phyloP scores from a whole-genome alignment of 2,329 filamentous ascomycete species.

The Scorias spongiosa region DNA sequence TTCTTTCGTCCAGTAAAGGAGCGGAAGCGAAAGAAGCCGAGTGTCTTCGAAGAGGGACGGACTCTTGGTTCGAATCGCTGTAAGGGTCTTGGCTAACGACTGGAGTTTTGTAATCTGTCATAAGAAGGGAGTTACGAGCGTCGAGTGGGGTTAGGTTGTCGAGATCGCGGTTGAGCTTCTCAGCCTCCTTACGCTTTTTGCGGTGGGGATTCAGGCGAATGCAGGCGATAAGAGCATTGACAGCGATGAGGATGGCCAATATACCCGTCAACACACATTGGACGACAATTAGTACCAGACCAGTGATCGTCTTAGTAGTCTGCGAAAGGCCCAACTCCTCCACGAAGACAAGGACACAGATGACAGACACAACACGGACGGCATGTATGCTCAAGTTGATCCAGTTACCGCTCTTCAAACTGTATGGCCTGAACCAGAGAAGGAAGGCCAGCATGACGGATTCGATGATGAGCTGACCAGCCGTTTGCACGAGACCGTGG shows the following conservation, averaged over 20 bases:
- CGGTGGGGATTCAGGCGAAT: constrained; percentile 82
- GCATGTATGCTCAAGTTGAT: constrained; percentile 88
- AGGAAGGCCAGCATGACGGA: constrained; percentile 62
- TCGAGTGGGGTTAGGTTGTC: constrained; percentile 78
- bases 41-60: constrained; percentile 10
- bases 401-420: constrained; percentile 72
- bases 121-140: constrained; percentile 71
- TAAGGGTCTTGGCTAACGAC: constrained; percentile 16
- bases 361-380: constrained; percentile 75
- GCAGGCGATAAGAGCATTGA: constrained; percentile 74
- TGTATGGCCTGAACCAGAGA: constrained; percentile 73
- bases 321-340: constrained; percentile 80
- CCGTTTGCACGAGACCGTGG: constrained; percentile 67
- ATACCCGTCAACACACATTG: constrained; percentile 72
- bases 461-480: constrained; percentile 70
- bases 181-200: constrained; percentile 73
- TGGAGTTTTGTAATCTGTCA: constrained; percentile 26
- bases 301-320: constrained; percentile 86
- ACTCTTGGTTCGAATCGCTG: constrained; percentile 16
- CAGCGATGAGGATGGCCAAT: constrained; percentile 72
- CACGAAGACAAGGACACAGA: constrained; percentile 83
- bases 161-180: constrained; percentile 61
- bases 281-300: constrained; percentile 82
- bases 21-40: constrained; percentile 6
- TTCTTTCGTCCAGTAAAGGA: constrained; percentile 2